Conservation (phyloP, 345 rosid genomes). For the Bruguiera parviflora region DNA sequence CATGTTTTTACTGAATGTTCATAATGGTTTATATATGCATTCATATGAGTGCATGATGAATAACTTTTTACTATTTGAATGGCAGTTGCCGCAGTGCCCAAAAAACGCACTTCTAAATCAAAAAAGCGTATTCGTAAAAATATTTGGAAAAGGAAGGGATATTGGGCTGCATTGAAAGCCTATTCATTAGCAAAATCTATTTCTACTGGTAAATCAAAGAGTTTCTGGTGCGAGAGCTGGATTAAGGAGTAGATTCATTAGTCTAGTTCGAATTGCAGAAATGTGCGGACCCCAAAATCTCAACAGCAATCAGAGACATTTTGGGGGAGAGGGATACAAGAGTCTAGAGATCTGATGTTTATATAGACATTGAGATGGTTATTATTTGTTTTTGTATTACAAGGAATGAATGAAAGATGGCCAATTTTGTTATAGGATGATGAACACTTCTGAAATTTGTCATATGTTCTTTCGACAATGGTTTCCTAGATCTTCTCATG, state of each 20-base stretch:
- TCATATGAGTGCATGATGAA: background rate
- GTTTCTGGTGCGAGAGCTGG: conserved; percentile 4
- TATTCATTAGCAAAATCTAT: conserved; percentile 18
- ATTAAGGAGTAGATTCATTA: conserved; percentile 9
- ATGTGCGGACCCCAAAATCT: background rate
- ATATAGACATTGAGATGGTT: background rate
- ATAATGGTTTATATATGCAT: background rate
- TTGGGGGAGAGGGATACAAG: background rate
- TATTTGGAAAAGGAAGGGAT: conserved; percentile 22
- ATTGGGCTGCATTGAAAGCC: conserved; percentile 14
- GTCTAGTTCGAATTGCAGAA: background rate
- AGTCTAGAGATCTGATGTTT: background rate
- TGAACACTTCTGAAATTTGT: background rate
- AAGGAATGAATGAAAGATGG: background rate
- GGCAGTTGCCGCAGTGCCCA: conserved; percentile 18
- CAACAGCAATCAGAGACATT: background rate
- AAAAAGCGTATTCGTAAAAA: conserved; percentile 19
- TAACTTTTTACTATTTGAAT: conserved; percentile 11
- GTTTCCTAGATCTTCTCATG: background rate
- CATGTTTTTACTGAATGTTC: background rate
- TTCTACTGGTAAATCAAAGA: conserved; percentile 15
- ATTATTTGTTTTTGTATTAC: conserved; percentile 1
- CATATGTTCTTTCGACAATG: background rate
- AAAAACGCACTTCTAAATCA: conserved; percentile 15
- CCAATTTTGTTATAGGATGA: background rate